phyloP scores from a whole-genome alignment of 352 stramenopile species.

The Globisporangium acanthophoron region DNA sequence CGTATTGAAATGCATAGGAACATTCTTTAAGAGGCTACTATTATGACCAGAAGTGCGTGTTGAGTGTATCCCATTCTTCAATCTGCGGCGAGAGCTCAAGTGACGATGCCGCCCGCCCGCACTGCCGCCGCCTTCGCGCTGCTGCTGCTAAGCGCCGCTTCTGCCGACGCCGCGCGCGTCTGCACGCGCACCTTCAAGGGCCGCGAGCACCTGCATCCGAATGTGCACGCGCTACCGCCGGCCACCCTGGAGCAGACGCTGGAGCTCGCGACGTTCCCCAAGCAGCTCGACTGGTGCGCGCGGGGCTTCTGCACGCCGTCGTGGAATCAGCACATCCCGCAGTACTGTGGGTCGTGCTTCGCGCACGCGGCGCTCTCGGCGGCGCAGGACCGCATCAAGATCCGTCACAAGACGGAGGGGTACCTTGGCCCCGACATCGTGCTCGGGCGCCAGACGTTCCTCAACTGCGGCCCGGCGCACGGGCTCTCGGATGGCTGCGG shows the following conservation, averaged over 20 bases:
- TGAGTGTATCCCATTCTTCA: too few species aligned
- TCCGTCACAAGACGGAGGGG: conserved; percentile 34
- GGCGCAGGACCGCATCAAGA: conserved; percentile 66
- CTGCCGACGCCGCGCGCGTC: conserved; percentile 28
- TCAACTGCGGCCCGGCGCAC: conserved; percentile 54
- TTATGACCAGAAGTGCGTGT: too few species aligned
- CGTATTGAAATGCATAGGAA: too few species aligned
- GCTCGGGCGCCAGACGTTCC: conserved; percentile 52
- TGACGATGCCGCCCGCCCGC: too few species aligned
- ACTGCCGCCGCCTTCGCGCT: neutral
- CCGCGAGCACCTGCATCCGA: conserved; percentile 38
- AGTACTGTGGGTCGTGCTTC: conserved; percentile 77
- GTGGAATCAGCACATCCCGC: conserved; percentile 69
- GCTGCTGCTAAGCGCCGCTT: conserved; percentile 3
- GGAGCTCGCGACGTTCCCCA: conserved; percentile 37
- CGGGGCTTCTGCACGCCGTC: conserved; percentile 47
- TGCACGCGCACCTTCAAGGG: conserved; percentile 41
- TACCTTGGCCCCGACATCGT: conserved; percentile 48
- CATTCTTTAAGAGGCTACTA: too few species aligned
- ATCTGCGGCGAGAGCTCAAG: too few species aligned
- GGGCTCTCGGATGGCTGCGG: conserved; percentile 48
- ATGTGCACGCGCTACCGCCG: conserved; percentile 22
- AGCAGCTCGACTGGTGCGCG: conserved; percentile 85
- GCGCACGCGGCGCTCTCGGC: conserved; percentile 52
- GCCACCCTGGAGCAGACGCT: conserved; percentile 23